A percentile compares a stretch with the other conserved stretches of the same genome.
phyloP scores from a whole-genome alignment of 305 asterid genomes.

The Salvia sclarea region DNA sequence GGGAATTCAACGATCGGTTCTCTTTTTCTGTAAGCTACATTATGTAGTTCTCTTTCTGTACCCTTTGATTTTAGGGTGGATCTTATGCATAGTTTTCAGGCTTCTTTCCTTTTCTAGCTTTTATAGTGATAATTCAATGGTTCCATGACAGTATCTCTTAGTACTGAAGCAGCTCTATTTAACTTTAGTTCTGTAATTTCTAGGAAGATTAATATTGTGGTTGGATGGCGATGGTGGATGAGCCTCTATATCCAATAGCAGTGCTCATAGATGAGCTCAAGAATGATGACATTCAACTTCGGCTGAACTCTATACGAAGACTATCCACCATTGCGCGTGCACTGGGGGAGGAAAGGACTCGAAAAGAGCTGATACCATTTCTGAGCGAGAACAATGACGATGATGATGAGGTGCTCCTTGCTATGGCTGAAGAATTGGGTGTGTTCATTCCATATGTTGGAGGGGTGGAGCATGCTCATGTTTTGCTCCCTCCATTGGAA shows the following conservation, averaged over 20 bases:
- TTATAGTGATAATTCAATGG: not conserved
- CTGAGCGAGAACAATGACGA: slow-evolving; percentile 88
- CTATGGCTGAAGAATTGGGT: slow-evolving; percentile 92
- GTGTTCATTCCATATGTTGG: slow-evolving; percentile 86
- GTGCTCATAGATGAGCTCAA: slow-evolving; percentile 84
- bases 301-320: slow-evolving; percentile 76
- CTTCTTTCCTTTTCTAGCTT: not conserved
- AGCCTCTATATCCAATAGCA: slow-evolving; percentile 83
- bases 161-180: not conserved
- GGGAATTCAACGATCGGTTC: slow-evolving; percentile 7
- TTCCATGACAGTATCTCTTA: not conserved
- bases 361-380: slow-evolving; percentile 88
- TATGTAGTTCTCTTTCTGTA: not conserved
- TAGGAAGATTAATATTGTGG: slow-evolving; percentile 5
- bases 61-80: not conserved
- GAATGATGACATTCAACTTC: slow-evolving; percentile 77
- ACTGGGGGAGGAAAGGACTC: slow-evolving; percentile 85
- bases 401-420: slow-evolving; percentile 87
- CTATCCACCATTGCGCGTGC: slow-evolving; percentile 88
- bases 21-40: slow-evolving; percentile 4
- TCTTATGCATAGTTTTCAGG: not conserved
- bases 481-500: slow-evolving; percentile 81
- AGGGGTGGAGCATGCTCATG: slow-evolving; percentile 84
- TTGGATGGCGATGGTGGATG: slow-evolving; percentile 67
- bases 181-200: not conserved